These are phyloP conservation scores for Aspergillus cejpii DNA, from an alignment of 2,329 filamentous ascomycete species.

Conservation along the genomic window DNA sequence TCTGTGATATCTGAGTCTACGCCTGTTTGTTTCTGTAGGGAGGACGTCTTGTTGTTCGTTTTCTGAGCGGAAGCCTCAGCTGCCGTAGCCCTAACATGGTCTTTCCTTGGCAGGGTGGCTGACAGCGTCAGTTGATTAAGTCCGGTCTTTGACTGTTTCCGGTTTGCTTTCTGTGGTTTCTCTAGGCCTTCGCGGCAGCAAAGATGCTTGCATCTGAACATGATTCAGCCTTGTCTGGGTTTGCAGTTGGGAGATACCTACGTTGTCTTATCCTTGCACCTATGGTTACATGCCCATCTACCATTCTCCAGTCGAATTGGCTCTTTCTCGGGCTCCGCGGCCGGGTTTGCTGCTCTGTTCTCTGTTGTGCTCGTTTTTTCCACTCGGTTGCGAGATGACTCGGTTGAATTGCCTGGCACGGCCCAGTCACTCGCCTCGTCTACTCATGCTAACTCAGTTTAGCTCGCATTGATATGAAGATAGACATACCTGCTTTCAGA, in stretches of 20 bases:
- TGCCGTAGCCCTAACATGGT: constrained; percentile 13
- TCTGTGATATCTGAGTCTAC: neutral
- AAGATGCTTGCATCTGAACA: constrained; percentile 57
- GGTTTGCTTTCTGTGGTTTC: constrained; percentile 49
- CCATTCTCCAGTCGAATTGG: constrained; percentile 58
- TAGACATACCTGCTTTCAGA: constrained; percentile 35
- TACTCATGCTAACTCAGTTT: neutral
- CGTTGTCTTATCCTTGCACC: constrained; percentile 55
- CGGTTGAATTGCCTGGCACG: constrained; percentile 8
- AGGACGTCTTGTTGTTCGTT: neutral
- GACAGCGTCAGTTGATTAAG: constrained; percentile 26
- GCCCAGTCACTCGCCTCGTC: constrained; percentile 20
- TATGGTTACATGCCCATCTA: constrained; percentile 67
- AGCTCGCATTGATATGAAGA: neutral
- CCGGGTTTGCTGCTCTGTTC: constrained; percentile 5
- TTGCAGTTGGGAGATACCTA: constrained; percentile 22
- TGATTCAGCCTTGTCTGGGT: constrained; percentile 10
- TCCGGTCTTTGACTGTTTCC: constrained; percentile 16
- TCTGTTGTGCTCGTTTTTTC: neutral
- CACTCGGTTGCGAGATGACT: neutral
- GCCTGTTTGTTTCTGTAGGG: neutral
- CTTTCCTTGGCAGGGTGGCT: constrained; percentile 22
- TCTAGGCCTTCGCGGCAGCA: constrained; percentile 68
- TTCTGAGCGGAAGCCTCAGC: neutral
- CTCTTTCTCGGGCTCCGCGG: constrained; percentile 21